phyloP scores from a whole-genome alignment of 306 rosid genomes.

The Betula pendula region DNA sequence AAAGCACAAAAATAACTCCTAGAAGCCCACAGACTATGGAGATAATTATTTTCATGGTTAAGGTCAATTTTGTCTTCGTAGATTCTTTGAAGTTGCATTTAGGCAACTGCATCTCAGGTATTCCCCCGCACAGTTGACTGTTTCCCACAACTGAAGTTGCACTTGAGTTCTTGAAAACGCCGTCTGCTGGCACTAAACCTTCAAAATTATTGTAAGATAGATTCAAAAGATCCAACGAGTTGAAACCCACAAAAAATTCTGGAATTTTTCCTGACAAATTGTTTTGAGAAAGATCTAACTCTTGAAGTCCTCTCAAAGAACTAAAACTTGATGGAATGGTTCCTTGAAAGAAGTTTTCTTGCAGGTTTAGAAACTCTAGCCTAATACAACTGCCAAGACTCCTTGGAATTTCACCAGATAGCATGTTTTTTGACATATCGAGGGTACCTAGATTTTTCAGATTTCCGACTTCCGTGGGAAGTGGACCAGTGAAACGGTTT shows the following conservation, averaged over 20 bases:
- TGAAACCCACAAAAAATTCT: not conserved
- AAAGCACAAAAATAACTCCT: too few relatives aligned
- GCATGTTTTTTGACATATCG: too few relatives aligned
- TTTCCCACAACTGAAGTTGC: not conserved
- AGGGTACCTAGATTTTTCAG: too few relatives aligned
- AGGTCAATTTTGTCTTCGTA: not conserved
- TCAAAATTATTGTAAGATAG: slow-evolving; percentile 1
- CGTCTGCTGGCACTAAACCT: not conserved
- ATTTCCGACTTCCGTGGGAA: too few relatives aligned
- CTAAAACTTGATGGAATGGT: not conserved
- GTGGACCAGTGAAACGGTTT: not conserved
- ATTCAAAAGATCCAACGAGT: not conserved
- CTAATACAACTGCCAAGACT: not conserved
- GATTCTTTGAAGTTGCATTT: not conserved
- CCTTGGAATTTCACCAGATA: too few relatives aligned
- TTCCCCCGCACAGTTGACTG: not conserved
- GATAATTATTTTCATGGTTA: too few relatives aligned
- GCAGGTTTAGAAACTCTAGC: not conserved
- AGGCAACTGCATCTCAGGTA: not conserved
- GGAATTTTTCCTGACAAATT: not conserved
- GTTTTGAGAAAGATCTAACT: not conserved
- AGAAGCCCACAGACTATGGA: too few relatives aligned
- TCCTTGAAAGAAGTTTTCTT: not conserved
- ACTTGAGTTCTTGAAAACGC: not conserved
- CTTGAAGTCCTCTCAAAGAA: not conserved